Conservation (phyloP, 768 basidiomycete genomes). For the Lactarius quietus region DNA sequence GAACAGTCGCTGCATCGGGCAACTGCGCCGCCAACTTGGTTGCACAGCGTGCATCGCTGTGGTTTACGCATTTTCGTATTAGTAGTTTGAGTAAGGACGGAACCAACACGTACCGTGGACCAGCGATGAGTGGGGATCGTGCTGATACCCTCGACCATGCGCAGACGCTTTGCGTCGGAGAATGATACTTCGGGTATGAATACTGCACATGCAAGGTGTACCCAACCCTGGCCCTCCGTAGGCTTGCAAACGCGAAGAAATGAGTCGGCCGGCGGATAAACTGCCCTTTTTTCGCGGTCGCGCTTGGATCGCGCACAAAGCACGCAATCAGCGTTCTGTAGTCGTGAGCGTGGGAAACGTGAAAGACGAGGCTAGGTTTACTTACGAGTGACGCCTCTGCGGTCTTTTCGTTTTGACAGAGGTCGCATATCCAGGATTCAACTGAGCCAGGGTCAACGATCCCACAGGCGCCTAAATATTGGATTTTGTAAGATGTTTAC, state of each 20-base stretch:
- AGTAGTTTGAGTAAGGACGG: slow-evolving; percentile 15
- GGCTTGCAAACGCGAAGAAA: slow-evolving; percentile 81
- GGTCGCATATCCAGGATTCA: slow-evolving; percentile 82
- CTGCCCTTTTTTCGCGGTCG: slow-evolving; percentile 45
- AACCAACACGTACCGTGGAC: slow-evolving; percentile 54
- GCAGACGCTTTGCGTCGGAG: slow-evolving; percentile 67
- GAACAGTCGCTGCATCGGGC: slow-evolving; percentile 81
- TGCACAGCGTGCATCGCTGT: slow-evolving; percentile 76
- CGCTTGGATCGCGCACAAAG: slow-evolving; percentile 66
- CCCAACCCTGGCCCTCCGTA: slow-evolving; percentile 92
- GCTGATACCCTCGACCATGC: slow-evolving; percentile 83
- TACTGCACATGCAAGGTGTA: slow-evolving; percentile 84
- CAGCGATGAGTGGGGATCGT: slow-evolving; percentile 68
- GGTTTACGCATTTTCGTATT: slow-evolving; percentile 13
- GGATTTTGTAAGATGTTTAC: background rate
- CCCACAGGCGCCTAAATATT: slow-evolving; percentile 57
- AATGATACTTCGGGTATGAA: slow-evolving; percentile 85
- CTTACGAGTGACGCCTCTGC: slow-evolving; percentile 79
- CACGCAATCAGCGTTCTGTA: slow-evolving; percentile 77
- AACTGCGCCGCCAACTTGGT: slow-evolving; percentile 68
- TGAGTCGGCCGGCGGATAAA: slow-evolving; percentile 51
- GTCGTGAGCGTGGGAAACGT: slow-evolving; percentile 9
- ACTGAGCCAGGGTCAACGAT: slow-evolving; percentile 56
- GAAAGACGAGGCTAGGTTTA: slow-evolving; percentile 16
- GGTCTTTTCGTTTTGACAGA: slow-evolving; percentile 81